phyloP scores from a whole-genome alignment of 108 stramenopile species.

The Fistulifera solaris region DNA sequence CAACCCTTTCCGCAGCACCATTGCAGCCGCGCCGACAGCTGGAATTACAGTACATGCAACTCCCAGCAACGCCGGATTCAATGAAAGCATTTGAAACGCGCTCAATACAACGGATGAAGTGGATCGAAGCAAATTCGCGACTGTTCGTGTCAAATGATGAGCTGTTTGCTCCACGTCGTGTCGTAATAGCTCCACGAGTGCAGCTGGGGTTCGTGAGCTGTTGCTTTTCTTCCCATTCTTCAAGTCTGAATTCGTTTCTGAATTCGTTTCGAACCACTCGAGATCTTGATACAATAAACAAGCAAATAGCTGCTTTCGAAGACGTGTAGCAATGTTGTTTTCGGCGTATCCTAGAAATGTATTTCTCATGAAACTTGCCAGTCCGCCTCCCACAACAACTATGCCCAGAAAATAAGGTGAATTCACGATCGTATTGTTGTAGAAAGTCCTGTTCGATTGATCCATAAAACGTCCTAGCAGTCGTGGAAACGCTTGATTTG shows the following conservation, averaged over 20 bases:
- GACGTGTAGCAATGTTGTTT: conserved; percentile 56
- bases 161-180: conserved; percentile 63
- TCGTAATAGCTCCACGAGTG: conserved; percentile 57
- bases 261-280: conserved; percentile 67
- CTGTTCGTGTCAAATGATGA: conserved; percentile 48
- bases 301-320: conserved; percentile 49
- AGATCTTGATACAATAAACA: conserved; percentile 35
- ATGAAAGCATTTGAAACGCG: conserved; percentile 65
- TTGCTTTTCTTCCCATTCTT: conserved; percentile 4
- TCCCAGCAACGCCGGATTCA: conserved; percentile 69
- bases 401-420: conserved; percentile 15
- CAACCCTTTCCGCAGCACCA: conserved; percentile 57
- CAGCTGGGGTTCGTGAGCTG: conserved; percentile 47
- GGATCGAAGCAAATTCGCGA: conserved; percentile 65
- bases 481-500: conserved; percentile 65
- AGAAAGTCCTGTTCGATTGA: conserved; percentile 18
- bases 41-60: conserved; percentile 61
- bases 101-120: conserved; percentile 59
- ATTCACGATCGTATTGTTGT: conserved; percentile 6
- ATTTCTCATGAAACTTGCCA: conserved; percentile 69
- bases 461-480: conserved; percentile 66
- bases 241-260: not conserved
- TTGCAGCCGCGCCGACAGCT: conserved; percentile 60
- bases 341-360: conserved; percentile 57
- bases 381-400: conserved; percentile 68